Evolutionary conservation across 257 asterid genomes (phyloP), one percentile per base, ranked within the genome.

Genomic region (Solanum clarkiae): DNA sequence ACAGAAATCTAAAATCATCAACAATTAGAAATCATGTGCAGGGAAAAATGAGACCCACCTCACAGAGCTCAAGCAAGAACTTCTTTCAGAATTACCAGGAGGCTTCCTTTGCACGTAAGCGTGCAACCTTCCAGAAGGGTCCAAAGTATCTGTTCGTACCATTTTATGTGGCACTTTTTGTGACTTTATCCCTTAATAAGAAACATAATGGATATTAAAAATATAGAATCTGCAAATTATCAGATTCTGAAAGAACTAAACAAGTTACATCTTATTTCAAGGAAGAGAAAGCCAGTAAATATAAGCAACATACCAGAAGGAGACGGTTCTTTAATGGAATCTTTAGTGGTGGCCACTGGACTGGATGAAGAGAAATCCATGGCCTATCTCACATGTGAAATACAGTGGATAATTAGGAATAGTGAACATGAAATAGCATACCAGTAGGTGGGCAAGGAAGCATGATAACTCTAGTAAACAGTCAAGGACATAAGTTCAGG

Each of bases 41-140:
- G 70, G 22, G 85, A 88, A 84, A 88, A 79, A 82, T 86, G 79
- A 77, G 49, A 14, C 36, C 88, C 90, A 96, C 99, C 99, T 95
- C 80, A 95, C 88, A 74, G 98, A 90, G 84, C 96, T 91, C 93
- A 96, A 89, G 92, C 92, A 85, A 85, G 94, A 85, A 89, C 86
- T 88, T 88, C 92, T 92, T 87, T 94, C 92, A 79, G 80, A 85
- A 82, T 90, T 91, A 91, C 82, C 87, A 84, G 92, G 87, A 24
- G 94, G 94, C 82, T 89, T 91, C 75, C 86, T 89, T 84, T 91
- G 97, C 91, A 96, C 75, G 92, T 95, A 95, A 16, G 98, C 95
- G 86, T 96, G 97, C 93, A 96, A 88, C 92, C 99, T 92, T 90
- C 99, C 99, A 24, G 97, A 97, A 89, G 99, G 99, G 93, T 96